phyloP scores from a whole-genome alignment of 108 stramenopile genomes.

The Fistulifera solaris region DNA sequence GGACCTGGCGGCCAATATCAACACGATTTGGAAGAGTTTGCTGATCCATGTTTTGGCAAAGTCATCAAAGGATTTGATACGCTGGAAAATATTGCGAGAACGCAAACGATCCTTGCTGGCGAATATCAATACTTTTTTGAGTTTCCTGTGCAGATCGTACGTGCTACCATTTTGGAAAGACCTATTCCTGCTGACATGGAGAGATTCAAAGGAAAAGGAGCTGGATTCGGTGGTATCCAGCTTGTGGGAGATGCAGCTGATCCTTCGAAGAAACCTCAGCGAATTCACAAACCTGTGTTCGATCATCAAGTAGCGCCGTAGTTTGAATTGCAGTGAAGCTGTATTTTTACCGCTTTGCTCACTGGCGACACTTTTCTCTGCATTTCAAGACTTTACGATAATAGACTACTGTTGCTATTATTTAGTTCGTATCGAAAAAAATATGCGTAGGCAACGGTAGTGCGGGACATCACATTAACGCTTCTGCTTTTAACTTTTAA shows the following conservation, averaged over 20 bases:
- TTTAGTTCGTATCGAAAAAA: too few species aligned
- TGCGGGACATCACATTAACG: too few species aligned
- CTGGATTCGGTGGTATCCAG: too few species aligned
- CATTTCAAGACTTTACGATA: too few species aligned
- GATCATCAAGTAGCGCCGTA: slow-evolving; percentile 2
- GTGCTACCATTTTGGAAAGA: slow-evolving; percentile 22
- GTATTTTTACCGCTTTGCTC: too few species aligned
- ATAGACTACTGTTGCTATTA: too few species aligned
- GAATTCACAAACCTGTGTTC: not conserved
- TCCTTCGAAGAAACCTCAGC: not conserved
- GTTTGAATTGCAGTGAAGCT: too few species aligned
- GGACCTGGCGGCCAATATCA: slow-evolving; percentile 81
- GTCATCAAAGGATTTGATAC: slow-evolving; percentile 40
- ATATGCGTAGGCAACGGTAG: too few species aligned
- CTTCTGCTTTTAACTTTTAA: not conserved
- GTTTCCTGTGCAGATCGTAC: slow-evolving; percentile 23
- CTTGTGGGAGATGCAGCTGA: too few species aligned
- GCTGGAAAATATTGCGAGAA: slow-evolving; percentile 13
- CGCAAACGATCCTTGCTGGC: slow-evolving; percentile 9
- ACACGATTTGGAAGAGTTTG: slow-evolving; percentile 67
- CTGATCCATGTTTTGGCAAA: slow-evolving; percentile 83
- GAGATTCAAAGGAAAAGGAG: too few species aligned
- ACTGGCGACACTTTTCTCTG: too few species aligned
- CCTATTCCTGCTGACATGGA: not conserved
- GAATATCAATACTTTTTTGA: slow-evolving; percentile 17